Percentiles rank a stretch among this genome's conserved stretches.
These are phyloP conservation scores for Penicillium sclerotiorum DNA, from an alignment of 2,329 filamentous ascomycete species.

Conservation along the genomic window DNA sequence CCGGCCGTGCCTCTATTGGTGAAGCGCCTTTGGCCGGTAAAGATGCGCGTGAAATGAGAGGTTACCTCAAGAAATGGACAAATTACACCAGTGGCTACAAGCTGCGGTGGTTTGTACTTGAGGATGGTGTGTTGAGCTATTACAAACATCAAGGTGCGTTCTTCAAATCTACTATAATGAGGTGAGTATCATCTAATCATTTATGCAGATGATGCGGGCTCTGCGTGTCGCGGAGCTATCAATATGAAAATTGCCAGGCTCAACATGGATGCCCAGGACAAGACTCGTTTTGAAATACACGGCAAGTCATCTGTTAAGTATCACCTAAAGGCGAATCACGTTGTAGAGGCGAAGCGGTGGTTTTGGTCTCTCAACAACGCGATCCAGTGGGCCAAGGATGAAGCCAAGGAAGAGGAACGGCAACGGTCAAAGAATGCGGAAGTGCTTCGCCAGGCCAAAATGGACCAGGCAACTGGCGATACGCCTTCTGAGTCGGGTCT, in stretches of 20 bases:
- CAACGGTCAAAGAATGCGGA: conserved; percentile 75
- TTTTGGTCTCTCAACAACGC: conserved; percentile 99
- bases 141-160: conserved; percentile 84
- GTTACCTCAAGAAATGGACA: conserved; percentile 98
- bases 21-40: conserved; percentile 68
- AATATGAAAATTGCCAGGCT: conserved; percentile 97
- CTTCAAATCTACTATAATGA: neutral
- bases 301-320: conserved; percentile 99
- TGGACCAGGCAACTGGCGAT: conserved; percentile 65
- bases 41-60: conserved; percentile 95
- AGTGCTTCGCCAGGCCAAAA: conserved; percentile 75
- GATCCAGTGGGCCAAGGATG: conserved; percentile 97
- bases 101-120: conserved; percentile 93
- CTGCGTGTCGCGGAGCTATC: conserved; percentile 94
- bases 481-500: conserved; percentile 42
- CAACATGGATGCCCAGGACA: conserved; percentile 95
- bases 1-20: conserved; percentile 44
- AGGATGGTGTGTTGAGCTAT: conserved; percentile 96
- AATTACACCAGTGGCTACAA: conserved; percentile 98
- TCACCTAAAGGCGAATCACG: conserved; percentile 94
- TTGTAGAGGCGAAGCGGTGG: conserved; percentile 97
- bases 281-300: conserved; percentile 95
- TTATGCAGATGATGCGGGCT: conserved; percentile 77
- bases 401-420: conserved; percentile 85
- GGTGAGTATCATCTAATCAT: conserved; percentile 2